phyloP scores from a whole-genome alignment of 2,329 filamentous ascomycete species.

The Penicillium crustosum region DNA sequence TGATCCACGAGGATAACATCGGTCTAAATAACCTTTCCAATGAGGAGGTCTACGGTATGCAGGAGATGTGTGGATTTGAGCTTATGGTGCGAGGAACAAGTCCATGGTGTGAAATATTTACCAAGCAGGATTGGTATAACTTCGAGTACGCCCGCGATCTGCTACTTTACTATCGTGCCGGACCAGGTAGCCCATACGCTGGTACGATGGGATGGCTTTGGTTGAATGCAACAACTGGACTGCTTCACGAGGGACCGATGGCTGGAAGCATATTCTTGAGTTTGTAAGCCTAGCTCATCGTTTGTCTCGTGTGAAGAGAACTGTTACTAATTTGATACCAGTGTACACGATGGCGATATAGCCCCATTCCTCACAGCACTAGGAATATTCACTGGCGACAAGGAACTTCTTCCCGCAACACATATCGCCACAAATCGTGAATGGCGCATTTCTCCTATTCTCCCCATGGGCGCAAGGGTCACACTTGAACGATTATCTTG shows the following conservation, averaged over 20 bases:
- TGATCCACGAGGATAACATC: slow-evolving; percentile 32
- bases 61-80: slow-evolving; percentile 63
- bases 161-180: slow-evolving; percentile 59
- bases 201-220: slow-evolving; percentile 58
- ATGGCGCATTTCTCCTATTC: slow-evolving; percentile 57
- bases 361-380: slow-evolving; percentile 56
- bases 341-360: slow-evolving; percentile 60
- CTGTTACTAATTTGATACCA: slow-evolving; percentile 11
- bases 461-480: slow-evolving; percentile 59
- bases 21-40: slow-evolving; percentile 46
- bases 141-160: slow-evolving; percentile 62
- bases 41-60: slow-evolving; percentile 58
- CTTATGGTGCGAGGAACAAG: slow-evolving; percentile 54
- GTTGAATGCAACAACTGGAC: slow-evolving; percentile 56
- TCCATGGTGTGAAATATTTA: slow-evolving; percentile 59
- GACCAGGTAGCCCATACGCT: slow-evolving; percentile 57
- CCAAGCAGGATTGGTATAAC: slow-evolving; percentile 52
- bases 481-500: slow-evolving; percentile 56
- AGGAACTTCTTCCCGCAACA: slow-evolving; percentile 48
- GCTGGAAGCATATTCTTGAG: slow-evolving; percentile 56
- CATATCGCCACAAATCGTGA: slow-evolving; percentile 46
- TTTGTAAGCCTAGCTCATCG: slow-evolving; percentile 47
- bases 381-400: slow-evolving; percentile 47
- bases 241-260: slow-evolving; percentile 48
- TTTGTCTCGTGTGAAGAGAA: background rate